phyloP scores from a whole-genome alignment of 2,329 filamentous ascomycete genomes.

The Keithomyces neogunnii region DNA sequence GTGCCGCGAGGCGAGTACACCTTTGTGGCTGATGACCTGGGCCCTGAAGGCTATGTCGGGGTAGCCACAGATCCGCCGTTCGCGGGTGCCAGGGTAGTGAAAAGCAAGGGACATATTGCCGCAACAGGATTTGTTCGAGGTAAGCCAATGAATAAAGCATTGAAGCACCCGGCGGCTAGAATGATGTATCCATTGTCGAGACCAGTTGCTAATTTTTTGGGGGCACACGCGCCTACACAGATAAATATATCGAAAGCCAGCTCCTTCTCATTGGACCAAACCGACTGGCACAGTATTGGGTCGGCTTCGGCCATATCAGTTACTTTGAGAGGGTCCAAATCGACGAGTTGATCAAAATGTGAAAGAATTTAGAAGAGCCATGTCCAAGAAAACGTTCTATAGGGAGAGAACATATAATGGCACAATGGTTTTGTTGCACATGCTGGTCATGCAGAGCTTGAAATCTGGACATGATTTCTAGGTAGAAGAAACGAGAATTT shows the following conservation, averaged over 20 bases:
- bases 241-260: slow-evolving; percentile 65
- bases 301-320: slow-evolving; percentile 50
- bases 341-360: slow-evolving; percentile 35
- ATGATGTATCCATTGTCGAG: background rate
- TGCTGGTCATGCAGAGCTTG: too few species aligned
- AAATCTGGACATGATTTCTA: too few species aligned
- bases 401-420: too few species aligned
- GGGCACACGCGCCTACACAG: slow-evolving; percentile 30
- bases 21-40: slow-evolving; percentile 73
- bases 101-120: slow-evolving; percentile 70
- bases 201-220: background rate
- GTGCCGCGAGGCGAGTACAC: slow-evolving; percentile 80
- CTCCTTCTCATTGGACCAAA: slow-evolving; percentile 74
- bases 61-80: slow-evolving; percentile 61
- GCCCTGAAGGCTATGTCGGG: slow-evolving; percentile 53
- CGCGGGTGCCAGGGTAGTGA: slow-evolving; percentile 64
- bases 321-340: slow-evolving; percentile 54
- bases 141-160: slow-evolving; percentile 31
- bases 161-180: background rate
- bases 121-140: slow-evolving; percentile 61
- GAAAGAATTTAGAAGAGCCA: background rate
- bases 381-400: too few species aligned
- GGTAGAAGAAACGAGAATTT: too few species aligned
- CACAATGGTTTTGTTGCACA: too few species aligned
- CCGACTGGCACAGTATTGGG: slow-evolving; percentile 75